Evolutionary conservation across 2,329 filamentous ascomycete genomes (phyloP), one percentile per base, ranked within the genome.

Genomic region (Metarhizium humberi): DNA sequence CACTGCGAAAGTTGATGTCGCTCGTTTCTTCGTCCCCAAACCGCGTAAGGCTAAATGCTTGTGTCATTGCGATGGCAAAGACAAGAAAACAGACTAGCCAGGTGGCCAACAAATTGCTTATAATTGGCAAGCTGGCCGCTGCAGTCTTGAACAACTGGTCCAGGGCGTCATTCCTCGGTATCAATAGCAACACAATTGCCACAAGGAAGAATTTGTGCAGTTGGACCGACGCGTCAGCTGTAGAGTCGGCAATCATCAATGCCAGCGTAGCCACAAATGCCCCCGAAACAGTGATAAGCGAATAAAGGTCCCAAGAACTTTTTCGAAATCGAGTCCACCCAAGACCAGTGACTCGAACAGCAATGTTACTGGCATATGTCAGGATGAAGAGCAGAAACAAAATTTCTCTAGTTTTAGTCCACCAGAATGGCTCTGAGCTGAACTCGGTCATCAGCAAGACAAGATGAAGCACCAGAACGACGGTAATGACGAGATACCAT

Each of bases 141-240:
- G 92, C 95, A 2, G 95, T 99, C 71, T 99, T 99, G 82, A 99
- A 99, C 0, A 99, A 82, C 69, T 99, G 94, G 67, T 99, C 95
- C 25, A 99, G 80, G 51, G 95, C 92, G 64, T 99, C 95, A 68
- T 99, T 99, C 52, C 95, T 84, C 1, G 94, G 94, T 58, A 99
- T 99, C 38, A 99, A 80, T 52, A 99, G 77, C 8, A 97, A 78
- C 2, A 94, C 86, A 54, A 97, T 87, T 8, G 90, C 87, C 20
- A 97, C 94, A 36, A 99, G 79, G 69, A 95, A 96, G 58, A 95
- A 82, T 71, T 99, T 99, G 76, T 97, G 91, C 36, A 96, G 73
- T 71, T 92, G 88, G 38, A 86, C 78, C 62, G 92, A 90, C 2
- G 79, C 76, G 53, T 81, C 78, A n/a, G 79, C 73, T 52, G 75